These are phyloP conservation scores for Ogataea corticis DNA, from an alignment of 805 yeast genomes.

Conservation along the genomic window DNA sequence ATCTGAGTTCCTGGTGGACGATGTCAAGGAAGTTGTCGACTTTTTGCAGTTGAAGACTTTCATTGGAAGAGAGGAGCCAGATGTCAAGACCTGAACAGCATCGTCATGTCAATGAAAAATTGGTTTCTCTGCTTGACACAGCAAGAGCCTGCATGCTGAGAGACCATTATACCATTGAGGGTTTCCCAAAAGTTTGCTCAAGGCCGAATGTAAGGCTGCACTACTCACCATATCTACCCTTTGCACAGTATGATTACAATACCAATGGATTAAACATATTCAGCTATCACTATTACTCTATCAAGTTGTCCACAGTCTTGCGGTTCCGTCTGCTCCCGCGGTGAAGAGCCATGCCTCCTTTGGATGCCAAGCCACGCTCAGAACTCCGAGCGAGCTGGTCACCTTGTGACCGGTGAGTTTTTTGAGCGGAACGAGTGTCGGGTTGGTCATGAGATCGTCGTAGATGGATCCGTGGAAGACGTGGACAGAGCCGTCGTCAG, in stretches of 20 bases:
- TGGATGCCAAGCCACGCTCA: conserved; percentile 93
- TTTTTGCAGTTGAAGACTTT: conserved; percentile 71
- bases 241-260: neutral
- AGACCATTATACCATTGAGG: too few species aligned
- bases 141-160: too few species aligned
- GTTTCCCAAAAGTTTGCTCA: too few species aligned
- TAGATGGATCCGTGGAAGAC: conserved; percentile 96
- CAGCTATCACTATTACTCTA: too few species aligned
- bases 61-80: conserved; percentile 83
- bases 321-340: conserved; percentile 96
- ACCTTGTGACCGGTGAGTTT: conserved; percentile 89
- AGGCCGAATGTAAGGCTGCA: too few species aligned
- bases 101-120: neutral
- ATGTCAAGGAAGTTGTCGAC: conserved; percentile 60
- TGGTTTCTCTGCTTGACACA: too few species aligned
- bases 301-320: conserved; percentile 92
- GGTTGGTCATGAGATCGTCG: conserved; percentile 93
- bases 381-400: conserved; percentile 77
- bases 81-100: conserved; percentile 67
- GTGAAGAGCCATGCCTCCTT: conserved; percentile 97
- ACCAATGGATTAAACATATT: too few species aligned
- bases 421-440: conserved; percentile 93
- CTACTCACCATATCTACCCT: neutral
- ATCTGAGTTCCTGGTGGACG: conserved; percentile 65
- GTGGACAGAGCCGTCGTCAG: conserved; percentile 92